A percentile compares a stretch with the other conserved stretches of the same genome.
Evolutionary conservation across 371 early-diverging fungal genomes (phyloP).

Genomic region (Mucor racemosus): DNA sequence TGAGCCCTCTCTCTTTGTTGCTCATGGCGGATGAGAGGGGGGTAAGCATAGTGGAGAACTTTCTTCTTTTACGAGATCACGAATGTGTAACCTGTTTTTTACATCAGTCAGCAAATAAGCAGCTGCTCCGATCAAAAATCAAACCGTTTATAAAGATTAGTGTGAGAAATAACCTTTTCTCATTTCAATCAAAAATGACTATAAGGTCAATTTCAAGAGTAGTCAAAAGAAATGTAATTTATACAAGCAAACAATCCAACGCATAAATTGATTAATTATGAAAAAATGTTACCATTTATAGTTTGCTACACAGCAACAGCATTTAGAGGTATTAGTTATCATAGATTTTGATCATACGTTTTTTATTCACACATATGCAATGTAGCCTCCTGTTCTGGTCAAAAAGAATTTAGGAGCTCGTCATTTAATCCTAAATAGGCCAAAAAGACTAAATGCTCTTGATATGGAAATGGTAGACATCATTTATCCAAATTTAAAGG

Average conservation of each 20-base stretch:
- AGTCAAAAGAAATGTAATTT: background rate
- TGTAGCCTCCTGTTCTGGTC: conserved; percentile 21
- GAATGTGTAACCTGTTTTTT: background rate
- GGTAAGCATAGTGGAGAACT: background rate
- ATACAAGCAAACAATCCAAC: background rate
- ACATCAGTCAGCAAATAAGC: background rate
- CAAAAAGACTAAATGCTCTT: conserved; percentile 82
- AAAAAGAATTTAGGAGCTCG: conserved; percentile 15
- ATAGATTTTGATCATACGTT: background rate
- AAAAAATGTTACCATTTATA: background rate
- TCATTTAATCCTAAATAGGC: conserved; percentile 85
- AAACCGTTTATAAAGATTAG: background rate
- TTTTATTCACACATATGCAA: background rate
- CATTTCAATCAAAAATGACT: background rate
- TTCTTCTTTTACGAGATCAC: background rate
- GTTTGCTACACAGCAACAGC: background rate
- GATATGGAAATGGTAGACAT: conserved; percentile 82
- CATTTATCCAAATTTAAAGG: conserved; percentile 78
- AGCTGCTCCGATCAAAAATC: background rate
- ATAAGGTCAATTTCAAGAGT: background rate
- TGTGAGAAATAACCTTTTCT: background rate
- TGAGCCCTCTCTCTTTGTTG: background rate
- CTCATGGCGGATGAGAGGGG: background rate
- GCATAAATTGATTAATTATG: background rate
- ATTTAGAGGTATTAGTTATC: background rate